Evolutionary conservation across 805 yeast genomes (phyloP).

Genomic region (Debaryomyces maramus): DNA sequence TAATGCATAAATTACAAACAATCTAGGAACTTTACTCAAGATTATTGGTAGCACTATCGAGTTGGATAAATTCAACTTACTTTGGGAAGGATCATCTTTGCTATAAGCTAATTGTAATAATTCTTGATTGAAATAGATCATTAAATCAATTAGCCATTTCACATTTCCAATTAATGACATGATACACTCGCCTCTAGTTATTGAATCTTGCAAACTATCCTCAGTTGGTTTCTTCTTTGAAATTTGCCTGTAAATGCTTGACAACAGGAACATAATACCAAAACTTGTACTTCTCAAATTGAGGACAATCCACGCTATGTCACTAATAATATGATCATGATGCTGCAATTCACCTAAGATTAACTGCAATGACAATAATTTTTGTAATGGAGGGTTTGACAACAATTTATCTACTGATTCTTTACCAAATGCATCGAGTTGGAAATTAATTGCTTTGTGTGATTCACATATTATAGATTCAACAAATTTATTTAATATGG

Average conservation of each 20-base stretch:
- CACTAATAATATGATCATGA: constrained; percentile 35
- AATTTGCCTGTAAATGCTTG: constrained; percentile 65
- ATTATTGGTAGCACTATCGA: constrained; percentile 58
- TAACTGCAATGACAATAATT: constrained; percentile 67
- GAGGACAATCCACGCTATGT: constrained; percentile 62
- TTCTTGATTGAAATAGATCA: constrained; percentile 74
- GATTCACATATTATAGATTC: constrained; percentile 57
- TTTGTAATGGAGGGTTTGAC: constrained; percentile 75
- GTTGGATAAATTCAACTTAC: constrained; percentile 25
- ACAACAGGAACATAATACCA: constrained; percentile 61
- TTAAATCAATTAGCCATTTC: constrained; percentile 82
- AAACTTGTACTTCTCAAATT: constrained; percentile 72
- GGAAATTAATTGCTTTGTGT: constrained; percentile 73
- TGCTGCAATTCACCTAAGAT: constrained; percentile 51
- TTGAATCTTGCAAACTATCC: constrained; percentile 54
- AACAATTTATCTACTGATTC: constrained; percentile 77
- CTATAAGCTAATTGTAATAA: constrained; percentile 46
- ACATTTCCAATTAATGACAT: constrained; percentile 69
- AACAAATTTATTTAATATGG: constrained; percentile 25
- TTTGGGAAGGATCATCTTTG: constrained; percentile 17
- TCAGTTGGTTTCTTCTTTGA: constrained; percentile 54
- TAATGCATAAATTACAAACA: constrained; percentile 63
- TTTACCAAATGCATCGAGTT: constrained; percentile 59
- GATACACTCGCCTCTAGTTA: constrained; percentile 61
- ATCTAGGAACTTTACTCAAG: constrained; percentile 68